Base-by-base conservation (phyloP, 2,329 filamentous ascomycete genomes). In the Blastomyces silverae region DNA sequence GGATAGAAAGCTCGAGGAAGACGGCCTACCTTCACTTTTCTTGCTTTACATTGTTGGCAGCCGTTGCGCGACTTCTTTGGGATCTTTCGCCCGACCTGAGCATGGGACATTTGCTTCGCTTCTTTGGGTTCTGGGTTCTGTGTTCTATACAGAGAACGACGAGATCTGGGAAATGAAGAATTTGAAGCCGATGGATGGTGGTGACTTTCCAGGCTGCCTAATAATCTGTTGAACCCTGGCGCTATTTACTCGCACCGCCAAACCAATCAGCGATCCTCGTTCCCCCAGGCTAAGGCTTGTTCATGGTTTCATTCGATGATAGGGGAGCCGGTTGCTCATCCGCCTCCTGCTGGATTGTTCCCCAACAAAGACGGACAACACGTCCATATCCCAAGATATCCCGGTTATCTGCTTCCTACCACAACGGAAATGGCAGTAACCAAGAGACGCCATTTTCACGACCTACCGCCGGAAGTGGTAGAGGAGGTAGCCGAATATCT, bases 31-130 rank as follows among this genome's bases (percentile, higher is more conserved):
- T 68, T 68, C 28, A 67, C 66, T 52, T 68, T 68, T 37, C 66
- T 55, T 61, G 57, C 65, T 58, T 68, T 67, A 48, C 67, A 67
- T 58, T 68, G 66, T 28, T 62, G 55, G 44, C 67, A 68, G 44
- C 66, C 67, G 46, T 68, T 68, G 20, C 67, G 59, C 34, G 66
- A 67, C 39, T 67, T 68, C 31, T 39, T 58, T 20, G 55, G 34
- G 55, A 58, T 58, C 37, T 58, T 42, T 42, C 55, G 34, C 34
- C 17, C 53, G 8, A 15, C 46, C n/a, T 11, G 53, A 37, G n/a
- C 11, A 57, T 7, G 53, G 17, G 34, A 37, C 53, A 57, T 57
- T 22, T 57, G 53, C 28, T 37, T 20, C 46, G 34, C 34, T 37
- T 11, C 22, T 20, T 37, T 37, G 53, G 37, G 15, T 57, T 50